phyloP scores from a whole-genome alignment of 257 asterid genomes.

The Gentiana macrophylla region DNA sequence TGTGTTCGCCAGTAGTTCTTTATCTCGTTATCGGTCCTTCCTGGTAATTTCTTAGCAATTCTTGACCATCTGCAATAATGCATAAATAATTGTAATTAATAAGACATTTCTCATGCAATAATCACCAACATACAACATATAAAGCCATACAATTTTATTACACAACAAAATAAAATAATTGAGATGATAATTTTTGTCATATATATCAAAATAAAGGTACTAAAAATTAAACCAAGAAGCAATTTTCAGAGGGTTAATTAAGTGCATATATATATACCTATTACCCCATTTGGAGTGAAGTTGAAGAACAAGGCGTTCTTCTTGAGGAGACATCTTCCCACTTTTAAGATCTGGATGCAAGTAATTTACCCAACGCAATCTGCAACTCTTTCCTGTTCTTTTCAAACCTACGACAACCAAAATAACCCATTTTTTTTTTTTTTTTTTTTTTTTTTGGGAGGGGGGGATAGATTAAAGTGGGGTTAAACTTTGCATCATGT shows the following conservation, averaged over 20 bases:
- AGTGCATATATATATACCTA: constrained; percentile 26
- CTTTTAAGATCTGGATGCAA: constrained; percentile 76
- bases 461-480: too few relatives aligned
- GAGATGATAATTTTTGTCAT: too few relatives aligned
- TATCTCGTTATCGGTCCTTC: constrained; percentile 91
- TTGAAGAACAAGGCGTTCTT: constrained; percentile 64
- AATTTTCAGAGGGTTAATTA: too few relatives aligned
- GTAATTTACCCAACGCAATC: constrained; percentile 93
- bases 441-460: too few relatives aligned
- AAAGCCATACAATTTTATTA: too few relatives aligned
- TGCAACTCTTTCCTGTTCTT: constrained; percentile 90
- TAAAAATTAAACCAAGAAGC: too few relatives aligned
- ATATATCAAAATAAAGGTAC: too few relatives aligned
- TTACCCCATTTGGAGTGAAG: constrained; percentile 88
- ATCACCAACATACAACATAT: too few relatives aligned
- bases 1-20: constrained; percentile 93
- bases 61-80: constrained; percentile 63
- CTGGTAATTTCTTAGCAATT: constrained; percentile 81
- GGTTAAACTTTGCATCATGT: background rate
- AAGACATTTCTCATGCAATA: too few relatives aligned
- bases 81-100: too few relatives aligned
- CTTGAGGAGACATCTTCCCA: constrained; percentile 76
- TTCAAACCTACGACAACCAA: constrained; percentile 48
- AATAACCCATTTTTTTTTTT: background rate
- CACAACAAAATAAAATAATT: too few relatives aligned